Evolutionary conservation across 2,329 filamentous ascomycete genomes (phyloP).

Genomic region (Cercospora sesami): DNA sequence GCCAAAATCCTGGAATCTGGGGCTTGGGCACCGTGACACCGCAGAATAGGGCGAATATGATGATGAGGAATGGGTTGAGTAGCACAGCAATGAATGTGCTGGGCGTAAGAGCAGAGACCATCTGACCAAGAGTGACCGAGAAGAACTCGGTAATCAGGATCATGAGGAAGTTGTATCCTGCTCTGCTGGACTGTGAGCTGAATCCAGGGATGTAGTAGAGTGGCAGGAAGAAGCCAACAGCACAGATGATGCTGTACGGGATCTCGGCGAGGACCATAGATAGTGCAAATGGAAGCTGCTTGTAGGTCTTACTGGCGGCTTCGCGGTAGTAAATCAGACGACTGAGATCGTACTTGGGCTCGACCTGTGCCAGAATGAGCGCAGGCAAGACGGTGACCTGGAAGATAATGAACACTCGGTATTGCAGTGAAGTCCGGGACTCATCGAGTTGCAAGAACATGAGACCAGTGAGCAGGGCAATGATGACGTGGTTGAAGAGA

Average conservation of each 20-base stretch:
- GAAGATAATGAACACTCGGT: slow-evolving; percentile 87
- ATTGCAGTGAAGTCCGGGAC: slow-evolving; percentile 74
- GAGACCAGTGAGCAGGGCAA: slow-evolving; percentile 75
- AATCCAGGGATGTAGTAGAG: slow-evolving; percentile 84
- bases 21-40: slow-evolving; percentile 79
- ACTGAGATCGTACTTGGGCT: slow-evolving; percentile 78
- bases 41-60: slow-evolving; percentile 82
- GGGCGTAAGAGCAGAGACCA: slow-evolving; percentile 73
- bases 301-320: slow-evolving; percentile 82
- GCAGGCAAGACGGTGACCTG: slow-evolving; percentile 82
- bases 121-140: slow-evolving; percentile 75
- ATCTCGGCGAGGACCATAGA: slow-evolving; percentile 81
- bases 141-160: slow-evolving; percentile 81
- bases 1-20: slow-evolving; percentile 77
- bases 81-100: slow-evolving; percentile 76
- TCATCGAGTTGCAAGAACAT: slow-evolving; percentile 77
- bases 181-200: slow-evolving; percentile 60
- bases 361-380: slow-evolving; percentile 78
- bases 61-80: slow-evolving; percentile 78
- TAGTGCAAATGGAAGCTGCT: slow-evolving; percentile 72
- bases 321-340: slow-evolving; percentile 84
- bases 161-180: slow-evolving; percentile 86
- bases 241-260: slow-evolving; percentile 79
- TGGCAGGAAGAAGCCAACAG: slow-evolving; percentile 76
- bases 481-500: slow-evolving; percentile 78